phyloP scores from a whole-genome alignment of 306 rosid species.

The Prosopis cineraria region DNA sequence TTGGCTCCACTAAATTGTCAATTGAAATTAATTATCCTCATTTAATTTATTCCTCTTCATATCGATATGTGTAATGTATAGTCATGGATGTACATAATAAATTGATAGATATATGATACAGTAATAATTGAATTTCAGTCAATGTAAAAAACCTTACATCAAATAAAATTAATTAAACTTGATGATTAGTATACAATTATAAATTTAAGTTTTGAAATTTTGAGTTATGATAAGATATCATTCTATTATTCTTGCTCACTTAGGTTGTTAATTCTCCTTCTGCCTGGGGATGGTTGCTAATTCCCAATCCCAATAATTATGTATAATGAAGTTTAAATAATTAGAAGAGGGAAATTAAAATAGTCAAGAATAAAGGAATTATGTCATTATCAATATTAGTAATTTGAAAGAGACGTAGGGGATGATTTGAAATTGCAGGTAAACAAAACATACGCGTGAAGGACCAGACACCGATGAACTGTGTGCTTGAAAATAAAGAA shows the following conservation, averaged over 20 bases:
- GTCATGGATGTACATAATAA: too few species aligned
- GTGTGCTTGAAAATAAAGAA: constrained; percentile 27
- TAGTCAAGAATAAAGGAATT: not conserved
- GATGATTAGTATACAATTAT: too few species aligned
- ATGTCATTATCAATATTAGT: not conserved
- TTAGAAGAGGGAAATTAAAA: not conserved
- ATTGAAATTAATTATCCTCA: not conserved
- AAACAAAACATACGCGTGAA: constrained; percentile 25
- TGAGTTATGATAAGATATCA: too few species aligned
- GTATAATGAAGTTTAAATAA: not conserved
- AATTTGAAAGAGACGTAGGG: not conserved
- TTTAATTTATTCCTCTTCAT: not conserved
- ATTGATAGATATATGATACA: too few species aligned
- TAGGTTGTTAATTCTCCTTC: too few species aligned
- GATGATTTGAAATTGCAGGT: not conserved
- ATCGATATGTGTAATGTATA: not conserved
- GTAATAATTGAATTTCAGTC: too few species aligned
- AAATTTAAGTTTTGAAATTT: too few species aligned
- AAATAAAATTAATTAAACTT: too few species aligned
- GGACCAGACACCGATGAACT: constrained; percentile 24
- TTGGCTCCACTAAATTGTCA: constrained; percentile 30
- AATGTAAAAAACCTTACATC: too few species aligned
- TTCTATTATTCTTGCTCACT: too few species aligned
- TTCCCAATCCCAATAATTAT: too few species aligned
- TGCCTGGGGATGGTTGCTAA: too few species aligned